Evolutionary conservation across 495 filamentous ascomycete genomes (phyloP).

Genomic region (Lophiotrema nucula): DNA sequence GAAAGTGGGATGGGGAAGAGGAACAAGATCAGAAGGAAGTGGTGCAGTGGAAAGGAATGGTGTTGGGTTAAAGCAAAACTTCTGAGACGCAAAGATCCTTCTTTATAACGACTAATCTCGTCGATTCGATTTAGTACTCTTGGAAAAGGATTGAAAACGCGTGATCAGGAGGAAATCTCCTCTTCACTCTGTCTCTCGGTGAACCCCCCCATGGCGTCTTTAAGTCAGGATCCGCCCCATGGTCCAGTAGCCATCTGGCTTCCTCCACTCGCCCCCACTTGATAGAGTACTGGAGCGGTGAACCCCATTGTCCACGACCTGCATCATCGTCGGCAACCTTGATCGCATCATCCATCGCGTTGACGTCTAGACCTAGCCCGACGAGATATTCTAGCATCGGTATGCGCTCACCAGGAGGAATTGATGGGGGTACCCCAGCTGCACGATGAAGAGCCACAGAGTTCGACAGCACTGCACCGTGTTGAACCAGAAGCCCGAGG

Average conservation of each 20-base stretch:
- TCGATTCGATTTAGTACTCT: neutral
- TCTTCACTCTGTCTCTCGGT: neutral
- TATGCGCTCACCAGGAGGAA: neutral
- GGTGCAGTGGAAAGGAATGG: no score
- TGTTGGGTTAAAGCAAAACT: no score
- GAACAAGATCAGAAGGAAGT: no score
- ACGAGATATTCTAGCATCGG: neutral
- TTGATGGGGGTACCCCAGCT: neutral
- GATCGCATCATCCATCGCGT: neutral
- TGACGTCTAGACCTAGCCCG: neutral
- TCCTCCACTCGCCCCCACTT: neutral
- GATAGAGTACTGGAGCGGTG: neutral
- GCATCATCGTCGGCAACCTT: neutral
- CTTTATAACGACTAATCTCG: no score
- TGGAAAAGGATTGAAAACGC: neutral
- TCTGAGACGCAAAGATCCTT: no score
- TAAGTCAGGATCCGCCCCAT: neutral
- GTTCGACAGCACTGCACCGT: conserved; percentile 2
- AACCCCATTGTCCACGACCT: neutral
- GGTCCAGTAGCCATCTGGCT: conserved; percentile 1
- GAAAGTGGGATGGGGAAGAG: no score
- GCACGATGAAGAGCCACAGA: conserved; percentile 1
- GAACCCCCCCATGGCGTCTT: neutral
- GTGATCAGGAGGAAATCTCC: neutral
- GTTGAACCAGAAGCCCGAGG: neutral